These are phyloP conservation scores for Venturiaceae sp. DNA, from an alignment of 2,329 filamentous ascomycete genomes.

Conservation along the genomic window DNA sequence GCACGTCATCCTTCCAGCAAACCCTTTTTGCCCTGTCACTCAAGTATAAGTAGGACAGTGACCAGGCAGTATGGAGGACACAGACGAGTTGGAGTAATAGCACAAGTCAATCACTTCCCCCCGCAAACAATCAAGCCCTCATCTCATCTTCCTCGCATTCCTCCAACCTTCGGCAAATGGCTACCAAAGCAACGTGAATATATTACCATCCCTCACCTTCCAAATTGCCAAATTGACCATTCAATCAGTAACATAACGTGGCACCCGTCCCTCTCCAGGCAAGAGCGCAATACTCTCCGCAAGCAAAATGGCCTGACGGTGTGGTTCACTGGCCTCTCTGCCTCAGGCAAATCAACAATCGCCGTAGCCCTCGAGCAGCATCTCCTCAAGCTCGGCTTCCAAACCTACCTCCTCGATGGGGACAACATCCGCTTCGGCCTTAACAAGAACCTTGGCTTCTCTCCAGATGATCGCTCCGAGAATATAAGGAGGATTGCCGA, in stretches of 20 bases:
- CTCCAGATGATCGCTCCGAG: slow-evolving; percentile 86
- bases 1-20: too few relatives aligned
- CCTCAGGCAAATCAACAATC: slow-evolving; percentile 94
- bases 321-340: slow-evolving; percentile 95
- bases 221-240: not conserved
- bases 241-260: slow-evolving; percentile 72
- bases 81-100: too few relatives aligned
- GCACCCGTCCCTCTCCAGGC: slow-evolving; percentile 71
- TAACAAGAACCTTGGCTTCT: slow-evolving; percentile 96
- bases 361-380: slow-evolving; percentile 96
- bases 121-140: not conserved
- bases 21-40: too few relatives aligned
- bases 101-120: not conserved
- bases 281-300: slow-evolving; percentile 64
- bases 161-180: not conserved
- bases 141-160: not conserved
- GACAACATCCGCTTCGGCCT: slow-evolving; percentile 98
- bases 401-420: slow-evolving; percentile 89
- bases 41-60: too few relatives aligned
- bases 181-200: not conserved
- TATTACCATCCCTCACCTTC: not conserved
- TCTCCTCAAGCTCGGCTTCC: slow-evolving; percentile 72
- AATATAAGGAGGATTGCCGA: slow-evolving; percentile 96
- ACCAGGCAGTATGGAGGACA: too few relatives aligned
- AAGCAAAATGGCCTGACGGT: slow-evolving; percentile 87